Percentiles rank a stretch among this genome's conserved stretches.
Evolutionary conservation across 306 rosid species (phyloP).

Genomic region (Bauhinia variegata): DNA sequence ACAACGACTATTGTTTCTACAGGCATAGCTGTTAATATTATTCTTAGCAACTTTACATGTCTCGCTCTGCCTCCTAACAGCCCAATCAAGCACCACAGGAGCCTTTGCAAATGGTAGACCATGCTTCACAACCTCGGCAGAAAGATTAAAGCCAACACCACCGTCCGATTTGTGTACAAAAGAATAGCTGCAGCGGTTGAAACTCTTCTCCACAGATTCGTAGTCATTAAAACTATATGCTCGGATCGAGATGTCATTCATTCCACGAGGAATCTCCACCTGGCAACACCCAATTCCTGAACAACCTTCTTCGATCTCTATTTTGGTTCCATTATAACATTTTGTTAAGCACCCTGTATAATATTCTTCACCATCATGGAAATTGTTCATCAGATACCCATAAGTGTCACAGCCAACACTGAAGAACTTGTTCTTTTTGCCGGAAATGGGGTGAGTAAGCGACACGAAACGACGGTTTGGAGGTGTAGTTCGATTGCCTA

Average conservation of each 20-base stretch:
- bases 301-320: neutral
- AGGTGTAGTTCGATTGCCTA: neutral
- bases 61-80: constrained; percentile 5
- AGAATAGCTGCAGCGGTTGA: too few relatives aligned
- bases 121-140: constrained; percentile 32
- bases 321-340: neutral
- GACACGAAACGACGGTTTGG: neutral
- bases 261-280: too few relatives aligned
- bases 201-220: too few relatives aligned
- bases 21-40: neutral
- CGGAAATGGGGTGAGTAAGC: constrained; percentile 11
- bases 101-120: neutral
- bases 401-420: constrained; percentile 29
- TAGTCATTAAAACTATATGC: too few relatives aligned
- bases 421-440: constrained; percentile 12
- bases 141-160: too few relatives aligned
- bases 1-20: neutral
- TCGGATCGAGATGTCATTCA: too few relatives aligned
- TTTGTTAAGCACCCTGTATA: constrained; percentile 24
- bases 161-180: too few relatives aligned
- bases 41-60: constrained; percentile 16
- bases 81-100: constrained; percentile 52
- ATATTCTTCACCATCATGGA: neutral
- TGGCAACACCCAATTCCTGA: too few relatives aligned
- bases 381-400: constrained; percentile 3